phyloP scores from a whole-genome alignment of 75 land plant genomes.

The Pseudotsuga menziesii region DNA sequence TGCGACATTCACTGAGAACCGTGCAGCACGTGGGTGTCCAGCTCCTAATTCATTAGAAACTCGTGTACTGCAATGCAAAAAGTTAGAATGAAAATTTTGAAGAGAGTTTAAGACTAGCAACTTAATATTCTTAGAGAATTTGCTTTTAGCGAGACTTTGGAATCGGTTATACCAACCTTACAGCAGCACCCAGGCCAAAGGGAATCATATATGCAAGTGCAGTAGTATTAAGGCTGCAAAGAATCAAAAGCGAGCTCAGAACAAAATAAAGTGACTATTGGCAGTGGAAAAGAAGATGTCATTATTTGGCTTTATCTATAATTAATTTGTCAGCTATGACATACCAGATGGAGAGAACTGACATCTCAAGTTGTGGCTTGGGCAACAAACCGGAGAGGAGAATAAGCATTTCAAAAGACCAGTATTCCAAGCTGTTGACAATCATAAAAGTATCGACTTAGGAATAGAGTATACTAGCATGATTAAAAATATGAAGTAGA shows the following conservation, averaged over 20 bases:
- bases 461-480: too few relatives aligned
- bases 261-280: too few relatives aligned
- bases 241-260: too few relatives aligned
- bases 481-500: too few relatives aligned
- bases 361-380: constrained; percentile 68
- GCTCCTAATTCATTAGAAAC: constrained; percentile 88
- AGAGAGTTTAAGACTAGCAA: not conserved
- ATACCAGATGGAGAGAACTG: constrained; percentile 49
- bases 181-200: constrained; percentile 49
- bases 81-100: not conserved
- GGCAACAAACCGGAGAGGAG: constrained; percentile 63
- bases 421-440: constrained; percentile 55
- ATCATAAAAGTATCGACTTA: not conserved
- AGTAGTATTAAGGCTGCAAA: constrained; percentile 34
- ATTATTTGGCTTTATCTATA: constrained; percentile 24
- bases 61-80: constrained; percentile 40
- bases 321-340: constrained; percentile 6
- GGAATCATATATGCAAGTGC: constrained; percentile 48
- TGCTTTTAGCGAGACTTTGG: too few relatives aligned
- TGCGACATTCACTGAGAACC: constrained; percentile 32
- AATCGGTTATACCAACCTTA: constrained; percentile 22
- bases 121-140: not conserved
- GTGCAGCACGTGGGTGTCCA: constrained; percentile 47
- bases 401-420: constrained; percentile 64
- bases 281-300: not conserved